These are phyloP conservation scores for Porogramme epimiltina DNA, from an alignment of 1,284 basidiomycete genomes.

Conservation along the genomic window DNA sequence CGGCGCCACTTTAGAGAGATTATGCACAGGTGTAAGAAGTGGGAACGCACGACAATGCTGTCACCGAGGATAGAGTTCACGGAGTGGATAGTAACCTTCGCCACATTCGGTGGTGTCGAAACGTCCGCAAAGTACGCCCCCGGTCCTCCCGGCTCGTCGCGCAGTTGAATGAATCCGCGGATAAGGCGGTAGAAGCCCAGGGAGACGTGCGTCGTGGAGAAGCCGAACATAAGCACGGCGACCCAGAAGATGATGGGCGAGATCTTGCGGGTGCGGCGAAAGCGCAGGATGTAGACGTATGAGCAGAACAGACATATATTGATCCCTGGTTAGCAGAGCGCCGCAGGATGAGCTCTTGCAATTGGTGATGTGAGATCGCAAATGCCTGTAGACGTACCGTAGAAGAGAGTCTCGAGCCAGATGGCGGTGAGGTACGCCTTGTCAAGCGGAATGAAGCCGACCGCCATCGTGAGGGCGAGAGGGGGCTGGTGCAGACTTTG, in stretches of 20 bases:
- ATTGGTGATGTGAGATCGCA: neutral
- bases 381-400: constrained; percentile 31
- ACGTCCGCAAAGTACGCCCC: constrained; percentile 40
- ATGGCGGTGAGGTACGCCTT: constrained; percentile 39
- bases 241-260: constrained; percentile 35
- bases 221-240: constrained; percentile 38
- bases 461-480: constrained; percentile 19
- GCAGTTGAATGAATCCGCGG: constrained; percentile 38
- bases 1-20: neutral
- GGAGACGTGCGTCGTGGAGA: constrained; percentile 39
- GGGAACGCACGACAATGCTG: constrained; percentile 35
- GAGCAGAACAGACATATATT: constrained; percentile 38
- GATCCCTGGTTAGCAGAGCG: constrained; percentile 30
- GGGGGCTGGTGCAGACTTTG: too few relatives aligned
- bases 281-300: constrained; percentile 35
- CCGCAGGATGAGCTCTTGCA: neutral
- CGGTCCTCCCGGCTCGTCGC: constrained; percentile 36
- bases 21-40: neutral
- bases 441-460: constrained; percentile 31
- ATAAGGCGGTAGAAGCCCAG: constrained; percentile 41
- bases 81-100: constrained; percentile 41
- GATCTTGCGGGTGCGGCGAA: constrained; percentile 32
- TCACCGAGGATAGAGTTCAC: constrained; percentile 40
- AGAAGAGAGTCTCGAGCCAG: constrained; percentile 40
- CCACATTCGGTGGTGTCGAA: constrained; percentile 40